Percentiles rank a stretch among this genome's conserved stretches.
These are phyloP conservation scores for Nitzschia palea DNA, from an alignment of 108 stramenopile species.

Conservation along the genomic window DNA sequence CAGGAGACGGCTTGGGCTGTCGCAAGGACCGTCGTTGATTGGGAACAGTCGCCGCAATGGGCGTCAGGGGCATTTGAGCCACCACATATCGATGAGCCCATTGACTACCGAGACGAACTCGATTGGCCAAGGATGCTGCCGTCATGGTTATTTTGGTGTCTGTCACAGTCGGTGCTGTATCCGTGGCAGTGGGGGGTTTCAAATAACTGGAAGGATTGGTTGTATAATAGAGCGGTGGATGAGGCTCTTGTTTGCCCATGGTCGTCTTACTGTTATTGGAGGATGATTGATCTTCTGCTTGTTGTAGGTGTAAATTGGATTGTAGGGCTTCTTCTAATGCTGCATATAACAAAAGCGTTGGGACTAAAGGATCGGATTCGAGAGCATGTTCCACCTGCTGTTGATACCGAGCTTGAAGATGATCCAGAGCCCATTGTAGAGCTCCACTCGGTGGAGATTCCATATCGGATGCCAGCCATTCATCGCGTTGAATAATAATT, in stretches of 20 bases:
- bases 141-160: slow-evolving; percentile 14
- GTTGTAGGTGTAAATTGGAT: slow-evolving; percentile 18
- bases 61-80: slow-evolving; percentile 17
- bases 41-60: not conserved
- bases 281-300: not conserved
- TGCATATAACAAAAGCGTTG: slow-evolving; percentile 26
- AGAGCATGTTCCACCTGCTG: slow-evolving; percentile 15
- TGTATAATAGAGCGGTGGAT: slow-evolving; percentile 36
- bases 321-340: slow-evolving; percentile 42
- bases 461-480: slow-evolving; percentile 13
- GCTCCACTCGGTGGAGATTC: not conserved
- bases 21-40: slow-evolving; percentile 9
- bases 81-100: slow-evolving; percentile 36
- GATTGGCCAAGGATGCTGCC: slow-evolving; percentile 8
- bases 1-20: slow-evolving; percentile 12
- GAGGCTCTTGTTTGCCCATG: not conserved
- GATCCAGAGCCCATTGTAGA: slow-evolving; percentile 3
- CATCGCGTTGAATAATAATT: slow-evolving; percentile 3
- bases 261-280: not conserved
- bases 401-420: slow-evolving; percentile 21
- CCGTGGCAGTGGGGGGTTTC: slow-evolving; percentile 11
- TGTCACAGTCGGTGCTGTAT: not conserved
- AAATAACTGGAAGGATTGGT: slow-evolving; percentile 30
- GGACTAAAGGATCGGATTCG: slow-evolving; percentile 5
- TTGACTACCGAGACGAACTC: slow-evolving; percentile 30